Evolutionary conservation across 2,329 filamentous ascomycete species (phyloP).

Genomic region (Trichoderma sp.): DNA sequence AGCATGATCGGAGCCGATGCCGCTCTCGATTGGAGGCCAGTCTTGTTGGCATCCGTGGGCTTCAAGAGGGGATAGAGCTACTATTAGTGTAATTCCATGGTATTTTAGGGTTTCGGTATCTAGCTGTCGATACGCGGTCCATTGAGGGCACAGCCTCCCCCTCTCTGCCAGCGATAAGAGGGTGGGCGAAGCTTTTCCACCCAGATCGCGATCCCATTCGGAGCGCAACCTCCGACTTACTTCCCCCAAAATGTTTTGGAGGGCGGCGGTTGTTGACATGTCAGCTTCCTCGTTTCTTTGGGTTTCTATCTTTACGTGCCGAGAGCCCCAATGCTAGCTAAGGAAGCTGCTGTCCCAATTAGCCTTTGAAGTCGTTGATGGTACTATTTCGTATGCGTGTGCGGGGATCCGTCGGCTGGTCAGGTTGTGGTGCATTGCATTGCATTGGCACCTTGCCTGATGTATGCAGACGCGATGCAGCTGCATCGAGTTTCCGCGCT

Average conservation of each 20-base stretch:
- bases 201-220: conserved; percentile 7
- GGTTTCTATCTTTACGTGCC: background rate
- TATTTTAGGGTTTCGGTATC: background rate
- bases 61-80: background rate
- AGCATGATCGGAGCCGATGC: background rate
- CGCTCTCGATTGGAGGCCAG: background rate
- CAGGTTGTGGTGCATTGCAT: conserved; percentile 23
- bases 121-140: conserved; percentile 4
- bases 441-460: conserved; percentile 10
- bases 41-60: background rate
- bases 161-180: background rate
- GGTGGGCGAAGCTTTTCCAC: conserved; percentile 7
- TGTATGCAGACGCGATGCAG: conserved; percentile 8
- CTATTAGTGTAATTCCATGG: too few species aligned
- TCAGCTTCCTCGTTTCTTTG: background rate
- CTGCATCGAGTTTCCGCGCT: conserved; percentile 8
- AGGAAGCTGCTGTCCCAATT: too few species aligned
- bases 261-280: background rate
- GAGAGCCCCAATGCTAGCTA: background rate
- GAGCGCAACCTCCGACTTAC: conserved; percentile 1
- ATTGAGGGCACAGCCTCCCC: background rate
- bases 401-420: background rate
- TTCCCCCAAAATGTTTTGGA: background rate
- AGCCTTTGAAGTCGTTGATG: too few species aligned
- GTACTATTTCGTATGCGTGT: background rate